Percentiles rank a stretch among this genome's conserved stretches.
phyloP scores from a whole-genome alignment of 164 flowering plant genomes.

The Macadamia integrifolia region DNA sequence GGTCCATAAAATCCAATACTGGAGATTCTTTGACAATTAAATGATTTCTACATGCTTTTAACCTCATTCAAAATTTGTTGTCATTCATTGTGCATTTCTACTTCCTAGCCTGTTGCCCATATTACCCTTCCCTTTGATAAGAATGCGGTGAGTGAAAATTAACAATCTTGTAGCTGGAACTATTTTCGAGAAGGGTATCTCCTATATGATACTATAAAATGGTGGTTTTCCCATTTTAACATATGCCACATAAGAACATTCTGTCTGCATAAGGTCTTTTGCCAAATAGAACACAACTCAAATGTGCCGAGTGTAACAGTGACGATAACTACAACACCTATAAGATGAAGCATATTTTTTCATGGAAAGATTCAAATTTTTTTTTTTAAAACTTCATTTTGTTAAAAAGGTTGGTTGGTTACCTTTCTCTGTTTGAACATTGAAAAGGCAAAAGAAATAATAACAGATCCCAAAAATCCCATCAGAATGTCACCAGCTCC shows the following conservation, averaged over 20 bases:
- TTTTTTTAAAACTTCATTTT: not conserved
- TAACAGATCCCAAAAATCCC: slow-evolving; percentile 96
- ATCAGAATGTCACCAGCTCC: slow-evolving; percentile 96
- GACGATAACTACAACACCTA: not conserved
- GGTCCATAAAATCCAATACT: not conserved
- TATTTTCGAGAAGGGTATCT: not conserved
- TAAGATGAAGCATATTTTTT: not conserved
- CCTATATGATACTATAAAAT: no score
- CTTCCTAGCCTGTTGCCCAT: not conserved
- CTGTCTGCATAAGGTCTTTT: not conserved
- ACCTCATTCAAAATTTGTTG: no score
- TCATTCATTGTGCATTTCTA: no score
- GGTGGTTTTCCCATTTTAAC: not conserved
- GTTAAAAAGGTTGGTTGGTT: not conserved
- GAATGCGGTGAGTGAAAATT: not conserved
- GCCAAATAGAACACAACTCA: not conserved
- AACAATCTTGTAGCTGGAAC: no score
- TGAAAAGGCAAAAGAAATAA: slow-evolving; percentile 92
- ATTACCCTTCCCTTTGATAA: not conserved
- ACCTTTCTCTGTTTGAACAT: slow-evolving; percentile 99
- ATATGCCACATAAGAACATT: not conserved
- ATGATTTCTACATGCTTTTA: not conserved
- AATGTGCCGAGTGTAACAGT: not conserved
- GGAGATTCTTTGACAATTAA: not conserved
- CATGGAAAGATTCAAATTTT: not conserved